A percentile compares a stretch with the other conserved stretches of the same genome.
Evolutionary conservation across 805 yeast genomes (phyloP).

Genomic region (Lipomyces yamadae): DNA sequence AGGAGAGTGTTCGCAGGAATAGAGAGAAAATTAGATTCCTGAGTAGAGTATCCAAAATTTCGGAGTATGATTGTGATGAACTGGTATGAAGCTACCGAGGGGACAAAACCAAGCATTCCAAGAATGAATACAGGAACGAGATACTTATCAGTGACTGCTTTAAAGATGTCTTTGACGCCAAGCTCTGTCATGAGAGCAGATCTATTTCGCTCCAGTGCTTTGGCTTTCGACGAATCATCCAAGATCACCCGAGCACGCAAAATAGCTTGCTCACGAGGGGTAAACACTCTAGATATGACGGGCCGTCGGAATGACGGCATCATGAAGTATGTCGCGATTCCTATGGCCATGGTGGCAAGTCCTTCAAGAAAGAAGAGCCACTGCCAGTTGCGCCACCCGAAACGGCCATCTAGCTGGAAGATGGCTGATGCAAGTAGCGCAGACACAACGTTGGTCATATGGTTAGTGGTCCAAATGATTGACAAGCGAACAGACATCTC

Average conservation of each 20-base stretch:
- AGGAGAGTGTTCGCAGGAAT: slow-evolving; percentile 53
- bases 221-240: slow-evolving; percentile 67
- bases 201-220: slow-evolving; percentile 49
- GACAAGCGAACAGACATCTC: slow-evolving; percentile 65
- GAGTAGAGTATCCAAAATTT: slow-evolving; percentile 57
- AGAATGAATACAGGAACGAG: slow-evolving; percentile 58
- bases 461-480: slow-evolving; percentile 62
- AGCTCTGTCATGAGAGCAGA: slow-evolving; percentile 58
- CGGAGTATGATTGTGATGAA: slow-evolving; percentile 58
- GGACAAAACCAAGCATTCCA: slow-evolving; percentile 54
- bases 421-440: slow-evolving; percentile 61
- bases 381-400: slow-evolving; percentile 61
- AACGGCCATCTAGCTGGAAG: slow-evolving; percentile 55
- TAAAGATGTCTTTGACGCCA: slow-evolving; percentile 49
- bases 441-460: slow-evolving; percentile 53
- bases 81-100: slow-evolving; percentile 47
- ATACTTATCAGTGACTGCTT: slow-evolving; percentile 55
- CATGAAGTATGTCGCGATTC: slow-evolving; percentile 50
- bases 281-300: slow-evolving; percentile 41
- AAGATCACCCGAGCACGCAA: slow-evolving; percentile 62
- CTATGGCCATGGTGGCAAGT: slow-evolving; percentile 56
- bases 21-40: slow-evolving; percentile 56
- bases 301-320: slow-evolving; percentile 53
- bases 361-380: slow-evolving; percentile 73
- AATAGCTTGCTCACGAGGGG: slow-evolving; percentile 60